phyloP scores from a whole-genome alignment of 768 basidiomycete genomes.

The Boletales sp. region DNA sequence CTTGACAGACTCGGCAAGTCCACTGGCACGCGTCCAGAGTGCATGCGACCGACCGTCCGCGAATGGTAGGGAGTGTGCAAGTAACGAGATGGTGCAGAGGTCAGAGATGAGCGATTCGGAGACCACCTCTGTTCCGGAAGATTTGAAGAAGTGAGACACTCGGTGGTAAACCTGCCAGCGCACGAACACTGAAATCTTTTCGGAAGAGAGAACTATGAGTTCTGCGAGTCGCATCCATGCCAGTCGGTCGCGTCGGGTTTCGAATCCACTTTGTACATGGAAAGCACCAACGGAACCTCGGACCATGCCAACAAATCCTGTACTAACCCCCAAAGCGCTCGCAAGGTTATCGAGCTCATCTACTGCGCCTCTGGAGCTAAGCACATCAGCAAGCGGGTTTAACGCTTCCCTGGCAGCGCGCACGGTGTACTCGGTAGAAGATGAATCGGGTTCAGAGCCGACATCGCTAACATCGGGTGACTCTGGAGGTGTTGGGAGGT shows the following conservation, averaged over 20 bases:
- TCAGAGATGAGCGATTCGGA: slow-evolving; percentile 43
- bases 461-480: slow-evolving; percentile 24
- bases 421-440: slow-evolving; percentile 27
- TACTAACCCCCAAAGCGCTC: slow-evolving; percentile 36
- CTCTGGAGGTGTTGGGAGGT: slow-evolving; percentile 26
- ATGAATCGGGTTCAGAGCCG: slow-evolving; percentile 27
- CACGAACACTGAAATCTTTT: slow-evolving; percentile 27
- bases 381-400: slow-evolving; percentile 23
- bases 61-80: slow-evolving; percentile 40
- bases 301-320: slow-evolving; percentile 36
- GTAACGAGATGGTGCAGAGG: slow-evolving; percentile 55
- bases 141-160: slow-evolving; percentile 33
- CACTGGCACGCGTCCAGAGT: slow-evolving; percentile 40
- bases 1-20: slow-evolving; percentile 21
- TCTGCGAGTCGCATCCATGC: slow-evolving; percentile 54
- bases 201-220: slow-evolving; percentile 35
- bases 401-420: slow-evolving; percentile 13
- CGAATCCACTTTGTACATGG: background rate
- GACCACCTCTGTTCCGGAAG: background rate
- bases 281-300: slow-evolving; percentile 20
- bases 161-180: slow-evolving; percentile 55
- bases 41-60: slow-evolving; percentile 39
- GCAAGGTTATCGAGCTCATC: slow-evolving; percentile 40
- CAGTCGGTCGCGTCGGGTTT: slow-evolving; percentile 38
- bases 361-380: slow-evolving; percentile 33